phyloP scores from a whole-genome alignment of 106 monocot genomes.

The Allium fistulosum region DNA sequence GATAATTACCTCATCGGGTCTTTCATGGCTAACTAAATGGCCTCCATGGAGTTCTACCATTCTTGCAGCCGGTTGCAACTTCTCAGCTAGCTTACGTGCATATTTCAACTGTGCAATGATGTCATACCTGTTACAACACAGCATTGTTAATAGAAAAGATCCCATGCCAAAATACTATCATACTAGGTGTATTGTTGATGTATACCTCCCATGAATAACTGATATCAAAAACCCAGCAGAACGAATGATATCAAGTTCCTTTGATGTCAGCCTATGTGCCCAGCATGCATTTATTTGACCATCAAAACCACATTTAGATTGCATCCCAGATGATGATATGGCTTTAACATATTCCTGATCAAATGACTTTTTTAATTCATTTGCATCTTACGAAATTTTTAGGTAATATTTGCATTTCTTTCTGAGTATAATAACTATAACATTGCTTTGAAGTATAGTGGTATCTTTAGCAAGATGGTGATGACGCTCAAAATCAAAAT shows the following conservation, averaged over 20 bases:
- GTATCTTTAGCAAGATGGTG: background rate
- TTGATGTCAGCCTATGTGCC: conserved; percentile 72
- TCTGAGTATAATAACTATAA: background rate
- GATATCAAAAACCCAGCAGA: conserved; percentile 71
- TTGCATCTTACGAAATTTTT: too few relatives aligned
- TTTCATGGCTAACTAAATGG: conserved; percentile 98
- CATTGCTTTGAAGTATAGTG: background rate
- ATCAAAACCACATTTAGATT: conserved; percentile 83
- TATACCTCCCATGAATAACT: conserved; percentile 88
- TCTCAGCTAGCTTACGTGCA: conserved; percentile 72
- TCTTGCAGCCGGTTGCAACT: conserved; percentile 69
- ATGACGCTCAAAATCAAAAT: too few relatives aligned
- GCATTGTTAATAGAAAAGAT: conserved; percentile 2
- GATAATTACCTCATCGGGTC: conserved; percentile 80
- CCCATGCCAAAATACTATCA: too few relatives aligned
- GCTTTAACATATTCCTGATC: conserved; percentile 82
- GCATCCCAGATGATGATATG: conserved; percentile 90
- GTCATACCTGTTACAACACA: conserved; percentile 59
- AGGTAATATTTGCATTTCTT: background rate
- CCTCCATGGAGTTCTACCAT: conserved; percentile 93
- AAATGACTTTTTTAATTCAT: background rate
- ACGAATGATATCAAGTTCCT: conserved; percentile 73
- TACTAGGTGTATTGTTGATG: too few relatives aligned
- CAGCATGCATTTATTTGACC: conserved; percentile 97
- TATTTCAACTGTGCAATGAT: conserved; percentile 87